Evolutionary conservation across 2,329 filamentous ascomycete species (phyloP), one percentile per base, ranked within the genome.

Genomic region (Onygenales sp.): DNA sequence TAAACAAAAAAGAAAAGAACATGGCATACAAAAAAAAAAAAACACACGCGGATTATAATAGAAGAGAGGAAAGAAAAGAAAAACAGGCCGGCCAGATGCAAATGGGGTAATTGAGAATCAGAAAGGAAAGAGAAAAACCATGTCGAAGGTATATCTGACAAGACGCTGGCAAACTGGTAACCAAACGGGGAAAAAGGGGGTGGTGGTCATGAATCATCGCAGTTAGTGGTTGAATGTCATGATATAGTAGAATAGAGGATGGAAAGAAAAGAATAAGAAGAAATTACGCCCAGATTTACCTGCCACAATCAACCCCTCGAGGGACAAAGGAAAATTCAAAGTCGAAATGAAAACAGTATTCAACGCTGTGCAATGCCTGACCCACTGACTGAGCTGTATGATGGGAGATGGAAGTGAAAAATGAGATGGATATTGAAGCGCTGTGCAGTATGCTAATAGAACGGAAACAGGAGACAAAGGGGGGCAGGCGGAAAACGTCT

Each of bases 401-500:
- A 10, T 47, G 17, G 17, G 41, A 47, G 52, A 48, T 14, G 11
- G 27, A 44, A 33, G 33, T 35, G 33, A 51, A 17, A 13, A 13
- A 44, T 33, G 33, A 42, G 11, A 55, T 47, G 27, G 42, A 41
- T 50, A 50, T 48, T 50, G 35, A 45, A 38, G 21, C 33, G 39
- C 41, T 46, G 17, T 27, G 35, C 21, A 43, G 44, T 32, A 54
- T 48, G 51, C 44, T 43, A 55, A 54, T 53, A 51, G 55, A 56
- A 38, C 21, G 43, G 39, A 17, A 53, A 57, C 43, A 55, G 55
- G 57, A 58, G 55, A 43, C 54, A 58, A 54, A 54, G 55, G 48
- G 51, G 59, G 56, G 58, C 57, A 58, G 57, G 60, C 55, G 61
- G 60, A 63, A 45, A 41, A 39, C 9, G 27, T 5, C 45, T 31